Evolutionary conservation across 2,329 filamentous ascomycete genomes (phyloP).

Genomic region (Ceratocystis albifundus): DNA sequence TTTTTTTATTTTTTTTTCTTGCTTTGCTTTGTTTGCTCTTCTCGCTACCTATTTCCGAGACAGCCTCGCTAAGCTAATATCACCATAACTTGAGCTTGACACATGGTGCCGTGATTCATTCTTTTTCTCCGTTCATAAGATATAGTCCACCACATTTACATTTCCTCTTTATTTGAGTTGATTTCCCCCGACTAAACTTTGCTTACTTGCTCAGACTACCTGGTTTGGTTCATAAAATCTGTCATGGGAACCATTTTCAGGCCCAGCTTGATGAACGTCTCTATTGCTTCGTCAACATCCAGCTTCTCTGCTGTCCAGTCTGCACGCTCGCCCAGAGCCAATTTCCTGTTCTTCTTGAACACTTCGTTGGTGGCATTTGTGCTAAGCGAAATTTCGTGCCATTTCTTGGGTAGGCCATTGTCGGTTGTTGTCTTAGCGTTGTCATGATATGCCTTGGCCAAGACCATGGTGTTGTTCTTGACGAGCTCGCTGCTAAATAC

Average conservation of each 20-base stretch:
- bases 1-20: too few species aligned
- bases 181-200: too few species aligned
- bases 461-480: background rate
- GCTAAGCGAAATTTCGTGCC: slow-evolving; percentile 10
- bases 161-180: too few species aligned
- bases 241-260: background rate
- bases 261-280: background rate
- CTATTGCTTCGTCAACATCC: background rate
- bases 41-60: background rate
- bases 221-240: background rate
- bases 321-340: background rate
- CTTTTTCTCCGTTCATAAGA: too few species aligned
- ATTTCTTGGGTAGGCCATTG: slow-evolving; percentile 3
- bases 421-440: background rate
- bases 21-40: background rate
- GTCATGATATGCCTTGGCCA: background rate
- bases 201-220: background rate
- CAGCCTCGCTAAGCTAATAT: background rate
- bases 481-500: background rate
- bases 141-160: too few species aligned
- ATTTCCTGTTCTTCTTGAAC: slow-evolving; percentile 2
- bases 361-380: background rate
- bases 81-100: background rate
- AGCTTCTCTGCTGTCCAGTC: slow-evolving; percentile 4
- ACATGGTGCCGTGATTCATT: too few species aligned